Evolutionary conservation across 148 eudicot species (phyloP), one percentile per base, ranked within the genome.

Genomic region (Hydrangea macrophylla): DNA sequence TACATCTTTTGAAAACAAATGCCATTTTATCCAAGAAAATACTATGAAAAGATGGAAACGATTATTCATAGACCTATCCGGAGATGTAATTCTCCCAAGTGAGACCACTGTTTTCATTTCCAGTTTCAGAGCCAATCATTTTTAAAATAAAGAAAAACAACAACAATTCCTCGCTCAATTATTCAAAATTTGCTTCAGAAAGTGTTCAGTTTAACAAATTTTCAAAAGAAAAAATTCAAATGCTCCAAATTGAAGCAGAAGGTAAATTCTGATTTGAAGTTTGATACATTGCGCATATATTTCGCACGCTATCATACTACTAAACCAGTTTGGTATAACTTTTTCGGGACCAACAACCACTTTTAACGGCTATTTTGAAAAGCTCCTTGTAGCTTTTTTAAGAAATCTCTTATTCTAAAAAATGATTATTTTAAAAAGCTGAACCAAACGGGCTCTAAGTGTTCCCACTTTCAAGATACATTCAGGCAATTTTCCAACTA

Each of bases 381-480:
- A n/a, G n/a, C n/a, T n/a, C n/a, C n/a, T n/a, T n/a, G n/a, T n/a
- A n/a, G n/a, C n/a, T n/a, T n/a, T n/a, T n/a, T n/a, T n/a, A n/a
- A n/a, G n/a, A n/a, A n/a, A n/a, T n/a, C n/a, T n/a, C n/a, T n/a
- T n/a, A n/a, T n/a, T n/a, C n/a, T n/a, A n/a, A n/a, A n/a, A n/a
- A n/a, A n/a, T n/a, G n/a, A n/a, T n/a, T n/a, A n/a, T n/a, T n/a
- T n/a, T n/a, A n/a, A n/a, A n/a, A n/a, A n/a, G n/a, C n/a, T n/a
- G n/a, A n/a, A n/a, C n/a, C n/a, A n/a, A 44, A 54, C 25, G 24
- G 15, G 24, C 33, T 15, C n/a, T n/a, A 67, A 53, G 22, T 9
- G 3, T 35, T 37, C 30, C n/a, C n/a, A n/a, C n/a, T n/a, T n/a
- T n/a, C 25, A 55, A 67, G 70, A 58, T 39, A 64, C 48, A 30